Conservation (phyloP, 306 rosid genomes). For the Cyamopsis tetragonoloba region DNA sequence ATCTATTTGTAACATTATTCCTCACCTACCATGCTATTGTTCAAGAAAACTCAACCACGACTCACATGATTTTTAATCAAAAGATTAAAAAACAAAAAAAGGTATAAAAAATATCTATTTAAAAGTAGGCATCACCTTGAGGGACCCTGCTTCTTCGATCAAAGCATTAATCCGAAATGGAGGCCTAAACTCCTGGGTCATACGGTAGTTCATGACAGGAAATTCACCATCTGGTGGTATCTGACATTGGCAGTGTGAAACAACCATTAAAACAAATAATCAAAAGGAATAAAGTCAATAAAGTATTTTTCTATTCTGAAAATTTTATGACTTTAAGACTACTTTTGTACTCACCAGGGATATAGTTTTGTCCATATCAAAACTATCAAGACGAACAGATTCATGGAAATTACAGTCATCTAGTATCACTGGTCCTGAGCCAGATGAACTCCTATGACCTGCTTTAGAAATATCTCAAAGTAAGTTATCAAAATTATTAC, state of each 20-base stretch:
- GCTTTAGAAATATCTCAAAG: conserved; percentile 29
- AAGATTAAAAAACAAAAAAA: not conserved
- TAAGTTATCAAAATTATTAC: conserved; percentile 18
- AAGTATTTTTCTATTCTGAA: not conserved
- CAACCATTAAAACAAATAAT: conserved; percentile 15
- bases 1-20: not conserved
- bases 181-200: conserved; percentile 84
- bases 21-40: conserved; percentile 7
- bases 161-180: conserved; percentile 76
- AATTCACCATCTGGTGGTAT: conserved; percentile 83
- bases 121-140: conserved; percentile 47
- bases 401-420: conserved; percentile 94
- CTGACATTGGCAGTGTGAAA: conserved; percentile 36
- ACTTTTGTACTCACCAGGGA: conserved; percentile 53
- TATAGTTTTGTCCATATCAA: conserved; percentile 66
- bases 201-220: conserved; percentile 84
- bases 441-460: conserved; percentile 65
- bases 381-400: conserved; percentile 81
- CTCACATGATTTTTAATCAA: not conserved
- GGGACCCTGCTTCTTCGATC: conserved; percentile 71
- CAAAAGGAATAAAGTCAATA: conserved; percentile 4
- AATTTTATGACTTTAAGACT: not conserved
- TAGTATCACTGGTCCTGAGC: conserved; percentile 67
- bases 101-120: not conserved
- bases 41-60: not conserved